Evolutionary conservation across 139 green algal species (phyloP).

Genomic region (Penium margaritaceum): DNA sequence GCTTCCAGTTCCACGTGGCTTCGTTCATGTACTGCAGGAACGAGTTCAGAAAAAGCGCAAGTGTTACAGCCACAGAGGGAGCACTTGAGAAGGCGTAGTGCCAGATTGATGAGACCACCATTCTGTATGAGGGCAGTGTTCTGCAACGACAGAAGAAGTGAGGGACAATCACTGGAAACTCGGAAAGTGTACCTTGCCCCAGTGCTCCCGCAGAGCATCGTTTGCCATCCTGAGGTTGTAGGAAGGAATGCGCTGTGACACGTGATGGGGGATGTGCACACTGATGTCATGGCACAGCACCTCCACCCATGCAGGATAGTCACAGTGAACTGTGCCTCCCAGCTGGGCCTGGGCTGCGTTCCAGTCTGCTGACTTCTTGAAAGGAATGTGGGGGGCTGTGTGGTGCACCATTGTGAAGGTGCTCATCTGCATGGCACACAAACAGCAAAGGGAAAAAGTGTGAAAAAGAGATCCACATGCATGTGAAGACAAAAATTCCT

Average conservation of each 20-base stretch:
- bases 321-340: constrained; percentile 88
- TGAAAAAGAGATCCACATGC: not conserved
- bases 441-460: not conserved
- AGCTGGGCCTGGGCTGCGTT: constrained; percentile 86
- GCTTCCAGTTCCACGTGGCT: constrained; percentile 78
- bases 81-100: no score
- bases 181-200: constrained; percentile 48
- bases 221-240: constrained; percentile 77
- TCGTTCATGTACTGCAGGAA: constrained; percentile 78
- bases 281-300: constrained; percentile 93
- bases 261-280: constrained; percentile 93
- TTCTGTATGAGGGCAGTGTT: no score
- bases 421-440: constrained; percentile 41
- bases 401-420: constrained; percentile 97
- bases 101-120: no score
- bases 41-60: not conserved
- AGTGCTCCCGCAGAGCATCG: constrained; percentile 40
- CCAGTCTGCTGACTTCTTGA: constrained; percentile 81
- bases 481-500: not conserved
- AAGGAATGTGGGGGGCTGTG: constrained; percentile 95
- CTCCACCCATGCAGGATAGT: constrained; percentile 86
- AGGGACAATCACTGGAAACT: no score
- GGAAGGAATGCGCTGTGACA: constrained; percentile 74
- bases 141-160: no score
- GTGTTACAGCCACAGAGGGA: no score